These are phyloP conservation scores for Nepenthes alata DNA, from an alignment of 179 eudicot genomes.

Conservation along the genomic window DNA sequence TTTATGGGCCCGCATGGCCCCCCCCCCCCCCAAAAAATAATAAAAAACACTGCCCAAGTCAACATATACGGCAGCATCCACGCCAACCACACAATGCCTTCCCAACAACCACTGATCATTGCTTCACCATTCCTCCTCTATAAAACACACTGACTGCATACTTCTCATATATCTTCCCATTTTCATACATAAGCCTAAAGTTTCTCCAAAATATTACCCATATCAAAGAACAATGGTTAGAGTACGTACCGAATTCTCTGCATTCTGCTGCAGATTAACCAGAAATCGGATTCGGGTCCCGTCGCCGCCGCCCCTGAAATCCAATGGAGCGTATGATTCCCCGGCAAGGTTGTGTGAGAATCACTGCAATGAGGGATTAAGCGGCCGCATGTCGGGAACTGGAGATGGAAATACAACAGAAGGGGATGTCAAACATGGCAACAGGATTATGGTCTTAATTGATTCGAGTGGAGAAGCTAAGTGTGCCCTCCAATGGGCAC, in stretches of 20 bases:
- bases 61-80: too few species aligned
- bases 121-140: too few species aligned
- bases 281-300: slow-evolving; percentile 32
- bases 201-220: background rate
- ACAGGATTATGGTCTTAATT: slow-evolving; percentile 66
- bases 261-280: slow-evolving; percentile 21
- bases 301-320: slow-evolving; percentile 31
- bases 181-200: background rate
- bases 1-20: too few species aligned
- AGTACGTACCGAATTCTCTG: slow-evolving; percentile 12
- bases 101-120: too few species aligned
- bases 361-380: slow-evolving; percentile 27
- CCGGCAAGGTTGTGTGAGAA: slow-evolving; percentile 21
- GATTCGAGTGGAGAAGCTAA: slow-evolving; percentile 57
- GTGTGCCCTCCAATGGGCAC: slow-evolving; percentile 77
- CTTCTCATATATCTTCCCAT: too few species aligned
- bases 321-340: slow-evolving; percentile 37
- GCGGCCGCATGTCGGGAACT: slow-evolving; percentile 11
- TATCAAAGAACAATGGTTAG: slow-evolving; percentile 14
- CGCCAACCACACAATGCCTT: too few species aligned
- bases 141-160: too few species aligned
- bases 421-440: slow-evolving; percentile 30
- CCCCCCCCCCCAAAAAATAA: too few species aligned
- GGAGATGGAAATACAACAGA: slow-evolving; percentile 10
- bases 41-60: too few species aligned